Percentiles rank a stretch among this genome's conserved stretches.
Conservation (phyloP, 1,284 basidiomycete species). For the Irpex sp. region DNA sequence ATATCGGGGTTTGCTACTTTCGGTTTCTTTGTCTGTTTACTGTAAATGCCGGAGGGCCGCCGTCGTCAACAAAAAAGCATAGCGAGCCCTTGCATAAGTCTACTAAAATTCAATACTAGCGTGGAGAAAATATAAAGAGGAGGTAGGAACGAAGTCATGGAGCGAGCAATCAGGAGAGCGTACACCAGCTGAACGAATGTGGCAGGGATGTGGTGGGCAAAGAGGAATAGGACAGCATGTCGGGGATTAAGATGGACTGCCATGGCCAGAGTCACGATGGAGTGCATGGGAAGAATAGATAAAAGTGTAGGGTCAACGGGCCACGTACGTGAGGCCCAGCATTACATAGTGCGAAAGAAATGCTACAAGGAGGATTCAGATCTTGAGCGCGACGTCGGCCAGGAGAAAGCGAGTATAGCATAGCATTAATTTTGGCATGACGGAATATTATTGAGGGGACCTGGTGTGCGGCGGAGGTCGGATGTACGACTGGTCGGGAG, state of each 20-base stretch:
- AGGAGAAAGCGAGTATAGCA: neutral
- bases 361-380: neutral
- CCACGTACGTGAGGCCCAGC: neutral
- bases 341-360: neutral
- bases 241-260: neutral
- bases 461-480: slow-evolving; percentile 42
- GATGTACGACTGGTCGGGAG: slow-evolving; percentile 2
- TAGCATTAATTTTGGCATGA: neutral
- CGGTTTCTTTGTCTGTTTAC: too few relatives aligned
- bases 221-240: neutral
- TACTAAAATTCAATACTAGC: too few relatives aligned
- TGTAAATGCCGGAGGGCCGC: too few relatives aligned
- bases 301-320: neutral
- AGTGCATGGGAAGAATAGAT: neutral
- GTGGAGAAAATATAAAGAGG: neutral
- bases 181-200: neutral
- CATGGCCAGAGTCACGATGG: neutral
- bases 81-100: too few relatives aligned
- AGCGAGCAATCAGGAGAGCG: neutral
- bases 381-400: neutral
- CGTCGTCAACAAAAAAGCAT: too few relatives aligned
- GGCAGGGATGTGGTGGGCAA: neutral
- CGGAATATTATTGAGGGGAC: slow-evolving; percentile 32
- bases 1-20: too few relatives aligned
- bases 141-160: neutral